Evolutionary conservation across 306 rosid genomes (phyloP).

Genomic region (Vigna unguiculata): DNA sequence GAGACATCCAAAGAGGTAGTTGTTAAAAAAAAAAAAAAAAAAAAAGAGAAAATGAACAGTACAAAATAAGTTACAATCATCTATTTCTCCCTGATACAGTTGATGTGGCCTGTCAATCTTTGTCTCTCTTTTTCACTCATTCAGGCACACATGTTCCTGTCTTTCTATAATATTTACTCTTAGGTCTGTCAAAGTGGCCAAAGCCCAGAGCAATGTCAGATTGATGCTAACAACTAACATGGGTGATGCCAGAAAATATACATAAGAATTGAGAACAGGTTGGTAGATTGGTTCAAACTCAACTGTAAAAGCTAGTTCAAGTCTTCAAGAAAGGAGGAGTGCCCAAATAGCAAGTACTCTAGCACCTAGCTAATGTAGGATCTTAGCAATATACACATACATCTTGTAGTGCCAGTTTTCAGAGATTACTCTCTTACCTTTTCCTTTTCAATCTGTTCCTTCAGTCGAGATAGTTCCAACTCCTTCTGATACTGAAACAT

Average conservation of each 20-base stretch:
- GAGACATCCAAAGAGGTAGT: neutral
- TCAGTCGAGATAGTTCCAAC: constrained; percentile 76
- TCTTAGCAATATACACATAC: constrained; percentile 2
- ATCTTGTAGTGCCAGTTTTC: constrained; percentile 29
- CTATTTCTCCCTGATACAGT: neutral
- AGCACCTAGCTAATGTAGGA: neutral
- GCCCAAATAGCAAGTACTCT: constrained; percentile 6
- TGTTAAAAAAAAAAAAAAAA: neutral
- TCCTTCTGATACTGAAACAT: constrained; percentile 81
- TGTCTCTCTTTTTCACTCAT: neutral
- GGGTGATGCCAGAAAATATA: constrained; percentile 10
- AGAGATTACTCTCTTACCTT: constrained; percentile 63
- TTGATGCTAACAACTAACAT: constrained; percentile 26
- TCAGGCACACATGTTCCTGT: neutral
- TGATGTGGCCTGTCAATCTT: constrained; percentile 5
- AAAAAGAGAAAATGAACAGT: constrained; percentile 21
- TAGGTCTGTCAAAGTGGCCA: constrained; percentile 8
- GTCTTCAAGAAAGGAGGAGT: neutral
- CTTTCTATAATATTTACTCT: constrained; percentile 14
- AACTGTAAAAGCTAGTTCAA: constrained; percentile 15
- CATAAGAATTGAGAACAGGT: neutral
- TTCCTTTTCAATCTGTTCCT: constrained; percentile 82
- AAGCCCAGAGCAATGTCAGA: constrained; percentile 3
- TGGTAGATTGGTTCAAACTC: neutral
- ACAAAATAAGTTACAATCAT: neutral